Evolutionary conservation across 129 eudicot species (phyloP).

Genomic region (Sambucus nigra): DNA sequence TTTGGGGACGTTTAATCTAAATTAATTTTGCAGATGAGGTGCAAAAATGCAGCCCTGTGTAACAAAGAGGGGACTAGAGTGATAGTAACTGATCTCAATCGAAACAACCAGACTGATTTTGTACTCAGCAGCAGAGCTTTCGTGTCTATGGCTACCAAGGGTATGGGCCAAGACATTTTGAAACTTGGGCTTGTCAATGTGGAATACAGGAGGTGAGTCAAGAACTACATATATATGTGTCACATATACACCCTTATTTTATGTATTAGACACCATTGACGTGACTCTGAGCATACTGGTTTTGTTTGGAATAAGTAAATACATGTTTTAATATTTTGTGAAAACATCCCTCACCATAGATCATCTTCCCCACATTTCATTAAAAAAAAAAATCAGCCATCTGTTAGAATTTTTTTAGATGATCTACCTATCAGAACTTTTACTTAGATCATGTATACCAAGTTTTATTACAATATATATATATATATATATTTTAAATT

Average conservation of each 20-base stretch:
- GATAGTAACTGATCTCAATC: constrained; percentile 56
- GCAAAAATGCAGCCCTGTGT: constrained; percentile 50
- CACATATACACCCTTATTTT: neutral
- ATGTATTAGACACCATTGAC: neutral
- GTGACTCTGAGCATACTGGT: no score
- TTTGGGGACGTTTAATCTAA: no score
- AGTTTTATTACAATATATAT: no score
- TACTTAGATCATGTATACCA: no score
- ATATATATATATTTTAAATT: no score
- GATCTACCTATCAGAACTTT: no score
- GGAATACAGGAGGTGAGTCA: constrained; percentile 59
- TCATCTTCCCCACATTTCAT: no score
- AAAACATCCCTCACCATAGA: no score
- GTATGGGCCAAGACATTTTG: constrained; percentile 35
- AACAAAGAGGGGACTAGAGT: constrained; percentile 45
- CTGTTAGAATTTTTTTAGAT: neutral
- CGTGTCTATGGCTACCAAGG: constrained; percentile 65
- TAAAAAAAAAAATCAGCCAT: neutral
- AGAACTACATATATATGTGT: neutral
- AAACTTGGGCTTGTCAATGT: constrained; percentile 63
- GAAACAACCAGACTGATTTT: constrained; percentile 53
- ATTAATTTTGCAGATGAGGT: constrained; percentile 47
- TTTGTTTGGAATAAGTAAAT: no score
- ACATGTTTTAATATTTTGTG: no score
- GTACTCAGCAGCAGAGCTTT: constrained; percentile 66